A percentile compares a stretch with the other conserved stretches of the same genome.
Conservation (phyloP, 73 alveolate species). For the Tetrahymena malaccensis region DNA sequence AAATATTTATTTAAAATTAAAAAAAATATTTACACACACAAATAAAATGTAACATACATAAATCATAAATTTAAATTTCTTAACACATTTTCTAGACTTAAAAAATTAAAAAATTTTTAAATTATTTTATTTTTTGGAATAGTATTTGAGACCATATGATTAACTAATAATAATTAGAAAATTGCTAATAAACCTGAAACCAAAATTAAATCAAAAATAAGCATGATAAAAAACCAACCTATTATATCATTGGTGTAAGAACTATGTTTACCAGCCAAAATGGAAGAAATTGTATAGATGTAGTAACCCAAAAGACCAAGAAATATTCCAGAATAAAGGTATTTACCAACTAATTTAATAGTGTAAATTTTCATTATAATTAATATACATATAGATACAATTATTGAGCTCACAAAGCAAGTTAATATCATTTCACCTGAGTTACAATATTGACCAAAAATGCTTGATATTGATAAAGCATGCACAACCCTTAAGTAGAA, state of each 20-base stretch:
- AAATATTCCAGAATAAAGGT: neutral
- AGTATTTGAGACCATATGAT: neutral
- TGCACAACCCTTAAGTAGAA: too few species aligned
- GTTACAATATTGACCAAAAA: too few species aligned
- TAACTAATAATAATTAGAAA: neutral
- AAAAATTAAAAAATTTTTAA: too few species aligned
- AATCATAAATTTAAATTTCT: neutral
- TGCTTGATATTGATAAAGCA: too few species aligned
- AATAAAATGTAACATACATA: too few species aligned
- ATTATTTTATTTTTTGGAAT: neutral
- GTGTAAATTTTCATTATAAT: neutral
- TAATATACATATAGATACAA: neutral
- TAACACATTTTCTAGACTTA: neutral
- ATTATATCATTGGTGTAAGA: neutral
- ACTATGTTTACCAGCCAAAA: neutral
- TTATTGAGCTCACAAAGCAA: too few species aligned
- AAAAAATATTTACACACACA: neutral
- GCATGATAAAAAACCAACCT: neutral
- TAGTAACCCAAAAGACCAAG: neutral
- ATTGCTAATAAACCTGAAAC: neutral
- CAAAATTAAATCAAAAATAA: neutral
- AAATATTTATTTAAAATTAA: too few species aligned
- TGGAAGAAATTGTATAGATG: too few species aligned
- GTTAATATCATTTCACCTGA: too few species aligned
- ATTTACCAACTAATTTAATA: neutral